Conservation (phyloP, 805 yeast genomes). For the Candida cerambycidarum region DNA sequence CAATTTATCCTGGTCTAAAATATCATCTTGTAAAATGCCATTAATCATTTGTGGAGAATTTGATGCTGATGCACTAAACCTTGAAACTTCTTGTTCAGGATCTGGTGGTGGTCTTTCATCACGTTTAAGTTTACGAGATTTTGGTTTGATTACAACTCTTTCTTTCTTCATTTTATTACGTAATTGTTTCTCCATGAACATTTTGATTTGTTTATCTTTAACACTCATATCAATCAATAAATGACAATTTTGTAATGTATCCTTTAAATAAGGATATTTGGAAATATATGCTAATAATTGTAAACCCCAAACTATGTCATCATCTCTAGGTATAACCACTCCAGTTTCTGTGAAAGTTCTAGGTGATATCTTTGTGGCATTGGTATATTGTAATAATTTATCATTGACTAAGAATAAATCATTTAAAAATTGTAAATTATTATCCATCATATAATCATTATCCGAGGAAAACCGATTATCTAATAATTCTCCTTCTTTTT, state of each 20-base stretch:
- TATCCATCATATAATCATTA: conserved; percentile 43
- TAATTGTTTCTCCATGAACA: conserved; percentile 36
- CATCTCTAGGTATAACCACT: conserved; percentile 83
- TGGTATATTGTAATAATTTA: conserved; percentile 17
- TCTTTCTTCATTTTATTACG: conserved; percentile 30
- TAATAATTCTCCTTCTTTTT: conserved; percentile 34
- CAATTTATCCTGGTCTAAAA: conserved; percentile 34
- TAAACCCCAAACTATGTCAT: conserved; percentile 90
- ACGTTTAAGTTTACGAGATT: conserved; percentile 28
- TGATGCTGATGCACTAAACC: conserved; percentile 36
- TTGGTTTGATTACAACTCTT: conserved; percentile 35
- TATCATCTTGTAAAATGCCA: conserved; percentile 32
- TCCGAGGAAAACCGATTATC: conserved; percentile 32
- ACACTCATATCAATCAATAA: conserved; percentile 64
- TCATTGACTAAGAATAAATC: conserved; percentile 41
- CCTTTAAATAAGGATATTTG: conserved; percentile 80
- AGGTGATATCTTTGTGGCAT: conserved; percentile 32
- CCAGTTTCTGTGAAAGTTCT: conserved; percentile 54
- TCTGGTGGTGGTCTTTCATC: conserved; percentile 5
- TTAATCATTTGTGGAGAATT: conserved; percentile 41
- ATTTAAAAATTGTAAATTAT: conserved; percentile 38
- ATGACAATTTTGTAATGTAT: conserved; percentile 70
- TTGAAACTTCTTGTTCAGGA: conserved; percentile 11
- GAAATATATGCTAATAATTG: conserved; percentile 92
- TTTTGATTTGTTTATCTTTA: conserved; percentile 39